Percentiles rank a stretch among this genome's conserved stretches.
Conservation (phyloP, 2,329 filamentous ascomycete species). For the Botrytis medusae region DNA sequence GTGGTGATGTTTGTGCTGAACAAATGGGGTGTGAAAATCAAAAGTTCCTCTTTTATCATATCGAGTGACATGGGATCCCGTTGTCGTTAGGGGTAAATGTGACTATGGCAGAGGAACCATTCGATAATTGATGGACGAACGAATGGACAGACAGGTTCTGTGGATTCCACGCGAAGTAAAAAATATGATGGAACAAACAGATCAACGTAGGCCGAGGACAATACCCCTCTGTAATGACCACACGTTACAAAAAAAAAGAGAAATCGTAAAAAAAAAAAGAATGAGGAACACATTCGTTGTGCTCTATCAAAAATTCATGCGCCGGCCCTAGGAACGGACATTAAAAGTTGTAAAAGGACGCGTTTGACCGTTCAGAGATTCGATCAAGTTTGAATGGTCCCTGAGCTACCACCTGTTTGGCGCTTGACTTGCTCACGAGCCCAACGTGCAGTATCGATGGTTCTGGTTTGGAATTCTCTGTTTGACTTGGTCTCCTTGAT, state of each 20-base stretch:
- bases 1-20: slow-evolving; percentile 16
- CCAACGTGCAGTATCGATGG: slow-evolving; percentile 94
- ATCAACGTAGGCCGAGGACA: slow-evolving; percentile 39
- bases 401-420: slow-evolving; percentile 60
- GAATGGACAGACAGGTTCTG: slow-evolving; percentile 15
- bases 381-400: slow-evolving; percentile 39
- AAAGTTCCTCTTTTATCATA: slow-evolving; percentile 3
- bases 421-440: slow-evolving; percentile 96
- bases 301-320: slow-evolving; percentile 33
- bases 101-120: slow-evolving; percentile 3
- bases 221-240: slow-evolving; percentile 39
- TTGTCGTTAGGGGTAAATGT: not conserved
- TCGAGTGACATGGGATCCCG: slow-evolving; percentile 12
- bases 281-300: slow-evolving; percentile 26
- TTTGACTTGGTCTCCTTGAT: slow-evolving; percentile 91
- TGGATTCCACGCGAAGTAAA: slow-evolving; percentile 10
- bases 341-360: slow-evolving; percentile 34
- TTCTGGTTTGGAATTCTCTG: slow-evolving; percentile 80
- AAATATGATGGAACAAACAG: slow-evolving; percentile 18
- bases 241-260: slow-evolving; percentile 31
- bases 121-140: slow-evolving; percentile 4
- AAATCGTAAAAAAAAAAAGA: slow-evolving; percentile 23
- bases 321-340: slow-evolving; percentile 32
- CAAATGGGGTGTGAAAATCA: slow-evolving; percentile 1
- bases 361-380: slow-evolving; percentile 20